Evolutionary conservation across 2,329 filamentous ascomycete species (phyloP).

Genomic region (Moelleriella libera): DNA sequence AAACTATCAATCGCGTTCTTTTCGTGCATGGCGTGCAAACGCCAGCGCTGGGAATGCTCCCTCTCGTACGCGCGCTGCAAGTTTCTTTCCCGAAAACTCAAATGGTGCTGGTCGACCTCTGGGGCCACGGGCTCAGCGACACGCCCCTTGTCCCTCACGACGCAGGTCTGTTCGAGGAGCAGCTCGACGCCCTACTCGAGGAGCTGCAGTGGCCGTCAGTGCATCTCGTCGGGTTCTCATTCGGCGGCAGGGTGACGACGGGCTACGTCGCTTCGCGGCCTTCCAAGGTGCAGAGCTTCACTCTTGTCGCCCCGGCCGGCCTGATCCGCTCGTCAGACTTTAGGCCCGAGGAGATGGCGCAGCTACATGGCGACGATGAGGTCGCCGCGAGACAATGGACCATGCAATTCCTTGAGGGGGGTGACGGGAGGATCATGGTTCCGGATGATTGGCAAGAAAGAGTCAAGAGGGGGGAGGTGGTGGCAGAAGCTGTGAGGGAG

Average conservation of each 20-base stretch:
- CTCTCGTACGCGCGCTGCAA: constrained; percentile 22
- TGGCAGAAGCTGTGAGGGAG: constrained; percentile 29
- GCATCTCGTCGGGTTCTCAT: constrained; percentile 34
- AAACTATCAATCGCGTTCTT: constrained; percentile 17
- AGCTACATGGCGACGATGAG: constrained; percentile 6
- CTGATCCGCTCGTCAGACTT: constrained; percentile 18
- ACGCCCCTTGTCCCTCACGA: constrained; percentile 28
- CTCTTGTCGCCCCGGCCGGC: constrained; percentile 32
- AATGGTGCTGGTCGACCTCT: constrained; percentile 31
- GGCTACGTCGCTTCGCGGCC: constrained; percentile 20
- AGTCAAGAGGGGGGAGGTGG: constrained; percentile 25
- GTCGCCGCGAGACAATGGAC: constrained; percentile 15
- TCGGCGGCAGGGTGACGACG: constrained; percentile 26
- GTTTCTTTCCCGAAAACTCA: constrained; percentile 19
- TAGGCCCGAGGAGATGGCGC: constrained; percentile 9
- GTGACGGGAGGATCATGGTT: constrained; percentile 17
- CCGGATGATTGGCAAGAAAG: constrained; percentile 28
- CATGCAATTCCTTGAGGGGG: constrained; percentile 26
- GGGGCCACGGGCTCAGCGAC: constrained; percentile 37
- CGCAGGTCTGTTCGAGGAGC: constrained; percentile 23
- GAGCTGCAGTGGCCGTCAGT: constrained; percentile 24
- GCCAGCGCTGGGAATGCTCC: constrained; percentile 30
- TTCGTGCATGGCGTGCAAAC: constrained; percentile 38
- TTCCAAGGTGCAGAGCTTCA: constrained; percentile 16
- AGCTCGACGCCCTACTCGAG: constrained; percentile 24